A percentile compares a stretch with the other conserved stretches of the same genome.
These are phyloP conservation scores for Grammothele lineata DNA, from an alignment of 768 basidiomycete genomes.

Conservation along the genomic window DNA sequence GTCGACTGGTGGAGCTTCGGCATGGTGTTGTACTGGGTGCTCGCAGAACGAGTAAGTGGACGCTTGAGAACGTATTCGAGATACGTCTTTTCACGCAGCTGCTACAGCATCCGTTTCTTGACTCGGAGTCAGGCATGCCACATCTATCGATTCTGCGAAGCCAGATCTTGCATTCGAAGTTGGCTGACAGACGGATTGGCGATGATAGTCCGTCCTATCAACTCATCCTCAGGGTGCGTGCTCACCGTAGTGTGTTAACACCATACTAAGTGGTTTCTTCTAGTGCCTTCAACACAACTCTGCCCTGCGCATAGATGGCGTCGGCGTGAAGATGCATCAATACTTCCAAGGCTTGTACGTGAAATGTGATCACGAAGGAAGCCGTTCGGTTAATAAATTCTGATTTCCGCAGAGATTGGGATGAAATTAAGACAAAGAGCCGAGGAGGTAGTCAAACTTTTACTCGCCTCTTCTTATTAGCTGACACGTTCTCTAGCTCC, in stretches of 20 bases:
- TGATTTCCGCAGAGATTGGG: conserved; percentile 12
- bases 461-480: neutral
- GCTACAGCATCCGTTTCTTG: too few species aligned
- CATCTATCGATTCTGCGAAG: conserved; percentile 30
- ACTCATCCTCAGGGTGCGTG: conserved; percentile 43
- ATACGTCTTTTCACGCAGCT: neutral
- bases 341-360: conserved; percentile 49
- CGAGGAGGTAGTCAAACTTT: neutral
- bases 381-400: too few species aligned
- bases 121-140: too few species aligned
- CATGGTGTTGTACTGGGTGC: conserved; percentile 42
- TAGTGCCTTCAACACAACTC: conserved; percentile 60
- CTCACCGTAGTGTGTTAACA: too few species aligned
- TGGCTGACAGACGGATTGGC: conserved; percentile 24
- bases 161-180: conserved; percentile 30
- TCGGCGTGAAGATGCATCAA: conserved; percentile 40
- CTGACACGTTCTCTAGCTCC: conserved; percentile 2
- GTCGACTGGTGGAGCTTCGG: conserved; percentile 64
- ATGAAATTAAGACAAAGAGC: conserved; percentile 14
- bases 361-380: too few species aligned
- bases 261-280: neutral
- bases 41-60: conserved; percentile 39
- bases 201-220: conserved; percentile 31
- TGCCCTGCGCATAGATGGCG: conserved; percentile 37
- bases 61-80: too few species aligned